These are phyloP conservation scores for Dactylorhiza incarnata DNA, from an alignment of 106 monocot genomes.

Conservation along the genomic window DNA sequence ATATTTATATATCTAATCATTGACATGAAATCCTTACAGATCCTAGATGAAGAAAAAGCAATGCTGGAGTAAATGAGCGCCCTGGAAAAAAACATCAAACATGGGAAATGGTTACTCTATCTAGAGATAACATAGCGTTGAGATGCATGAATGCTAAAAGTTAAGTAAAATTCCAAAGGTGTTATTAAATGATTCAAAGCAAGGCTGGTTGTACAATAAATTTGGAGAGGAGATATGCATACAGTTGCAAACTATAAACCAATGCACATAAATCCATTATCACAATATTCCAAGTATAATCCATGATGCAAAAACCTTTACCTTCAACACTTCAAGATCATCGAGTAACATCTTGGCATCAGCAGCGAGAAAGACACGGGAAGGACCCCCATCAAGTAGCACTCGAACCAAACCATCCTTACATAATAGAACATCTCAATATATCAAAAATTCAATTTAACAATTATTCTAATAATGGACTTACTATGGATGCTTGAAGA, in stretches of 20 bases:
- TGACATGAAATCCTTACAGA: no score
- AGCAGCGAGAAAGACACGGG: conserved; percentile 59
- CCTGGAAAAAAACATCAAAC: no score
- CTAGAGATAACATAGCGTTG: no score
- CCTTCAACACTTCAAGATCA: conserved; percentile 87
- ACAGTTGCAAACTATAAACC: not conserved
- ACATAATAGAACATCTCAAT: not conserved
- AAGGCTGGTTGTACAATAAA: not conserved
- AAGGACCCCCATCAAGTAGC: conserved; percentile 81
- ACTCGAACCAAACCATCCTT: conserved; percentile 88
- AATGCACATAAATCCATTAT: not conserved
- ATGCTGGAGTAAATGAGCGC: no score
- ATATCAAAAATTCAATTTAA: not conserved
- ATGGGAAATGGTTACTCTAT: no score
- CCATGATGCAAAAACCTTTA: conserved; percentile 11
- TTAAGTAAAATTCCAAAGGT: no score
- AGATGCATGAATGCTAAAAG: no score
- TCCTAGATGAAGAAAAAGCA: no score
- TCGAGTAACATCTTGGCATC: conserved; percentile 85
- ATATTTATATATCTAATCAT: no score
- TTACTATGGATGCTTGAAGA: conserved; percentile 93
- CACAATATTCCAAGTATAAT: conserved; percentile 4
- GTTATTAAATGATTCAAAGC: no score
- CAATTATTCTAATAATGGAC: not conserved
- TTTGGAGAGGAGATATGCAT: not conserved